Conservation (phyloP, 331 rosid species). For the Saraca asoca region DNA sequence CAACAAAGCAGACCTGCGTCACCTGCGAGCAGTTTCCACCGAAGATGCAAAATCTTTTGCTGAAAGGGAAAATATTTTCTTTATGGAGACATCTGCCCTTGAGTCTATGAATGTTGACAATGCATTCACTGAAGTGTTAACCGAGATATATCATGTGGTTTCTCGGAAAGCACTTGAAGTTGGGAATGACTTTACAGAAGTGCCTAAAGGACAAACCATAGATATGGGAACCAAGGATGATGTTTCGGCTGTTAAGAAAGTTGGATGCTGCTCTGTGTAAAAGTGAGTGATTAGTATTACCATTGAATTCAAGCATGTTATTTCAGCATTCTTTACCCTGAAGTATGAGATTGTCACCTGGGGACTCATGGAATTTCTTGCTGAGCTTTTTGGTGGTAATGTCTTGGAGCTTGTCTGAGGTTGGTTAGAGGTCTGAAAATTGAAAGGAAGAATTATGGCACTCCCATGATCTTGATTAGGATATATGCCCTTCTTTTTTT, state of each 20-base stretch:
- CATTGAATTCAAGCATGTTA: slow-evolving; percentile 6
- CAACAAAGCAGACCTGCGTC: slow-evolving; percentile 60
- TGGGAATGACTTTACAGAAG: slow-evolving; percentile 51
- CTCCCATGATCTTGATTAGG: too few species aligned
- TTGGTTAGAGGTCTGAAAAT: slow-evolving; percentile 24
- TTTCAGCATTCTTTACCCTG: neutral
- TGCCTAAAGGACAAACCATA: slow-evolving; percentile 60
- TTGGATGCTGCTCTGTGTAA: slow-evolving; percentile 57
- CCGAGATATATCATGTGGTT: slow-evolving; percentile 54
- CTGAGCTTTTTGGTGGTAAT: slow-evolving; percentile 7
- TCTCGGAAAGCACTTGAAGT: slow-evolving; percentile 60
- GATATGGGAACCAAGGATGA: slow-evolving; percentile 59
- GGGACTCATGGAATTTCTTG: slow-evolving; percentile 10
- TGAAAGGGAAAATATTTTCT: slow-evolving; percentile 52
- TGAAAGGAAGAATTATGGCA: slow-evolving; percentile 35
- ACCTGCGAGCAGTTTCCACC: slow-evolving; percentile 54
- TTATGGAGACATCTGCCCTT: slow-evolving; percentile 66
- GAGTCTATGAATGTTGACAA: slow-evolving; percentile 62
- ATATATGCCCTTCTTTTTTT: too few species aligned
- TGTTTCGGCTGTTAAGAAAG: slow-evolving; percentile 62
- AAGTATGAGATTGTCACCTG: neutral
- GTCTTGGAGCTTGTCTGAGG: slow-evolving; percentile 24
- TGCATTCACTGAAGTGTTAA: slow-evolving; percentile 58
- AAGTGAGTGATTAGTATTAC: neutral
- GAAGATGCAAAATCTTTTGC: slow-evolving; percentile 61